phyloP scores from a whole-genome alignment of 1,284 basidiomycete genomes.

The Apiotrichum mycotoxinovorans region DNA sequence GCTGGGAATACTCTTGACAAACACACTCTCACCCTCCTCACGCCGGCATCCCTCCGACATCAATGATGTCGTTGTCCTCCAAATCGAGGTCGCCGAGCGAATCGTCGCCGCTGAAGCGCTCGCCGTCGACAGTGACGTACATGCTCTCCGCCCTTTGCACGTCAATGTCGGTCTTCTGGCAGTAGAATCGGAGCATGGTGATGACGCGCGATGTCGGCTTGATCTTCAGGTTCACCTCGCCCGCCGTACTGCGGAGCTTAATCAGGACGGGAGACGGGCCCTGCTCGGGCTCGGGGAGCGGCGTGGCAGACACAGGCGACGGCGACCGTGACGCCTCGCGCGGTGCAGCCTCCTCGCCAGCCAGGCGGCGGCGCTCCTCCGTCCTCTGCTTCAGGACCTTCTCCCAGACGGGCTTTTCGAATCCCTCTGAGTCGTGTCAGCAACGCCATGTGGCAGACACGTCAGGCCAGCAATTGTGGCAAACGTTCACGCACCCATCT shows the following conservation, averaged over 20 bases:
- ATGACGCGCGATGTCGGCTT: conserved; percentile 1
- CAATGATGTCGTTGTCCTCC: conserved; percentile 33
- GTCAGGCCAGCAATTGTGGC: background rate
- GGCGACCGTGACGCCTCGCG: background rate
- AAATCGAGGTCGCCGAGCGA: conserved; percentile 28
- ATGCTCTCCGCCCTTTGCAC: too few species aligned
- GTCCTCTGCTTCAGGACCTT: conserved; percentile 17
- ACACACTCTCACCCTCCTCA: too few species aligned
- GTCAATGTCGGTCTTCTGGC: conserved; percentile 12
- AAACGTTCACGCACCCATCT: conserved; percentile 31
- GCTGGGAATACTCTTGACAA: too few species aligned
- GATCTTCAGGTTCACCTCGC: conserved; percentile 9
- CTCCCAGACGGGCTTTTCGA: conserved; percentile 31
- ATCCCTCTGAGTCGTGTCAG: conserved; percentile 21
- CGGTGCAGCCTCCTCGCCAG: background rate
- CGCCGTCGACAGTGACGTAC: conserved; percentile 25
- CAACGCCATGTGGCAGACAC: too few species aligned
- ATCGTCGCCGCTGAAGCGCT: conserved; percentile 14
- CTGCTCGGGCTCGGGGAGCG: background rate
- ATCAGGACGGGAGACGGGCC: conserved; percentile 4
- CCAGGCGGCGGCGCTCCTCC: conserved; percentile 1
- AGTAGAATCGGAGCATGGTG: conserved; percentile 22
- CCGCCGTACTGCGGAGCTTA: conserved; percentile 10
- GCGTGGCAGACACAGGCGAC: background rate
- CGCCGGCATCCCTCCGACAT: conserved; percentile 6